phyloP scores from a whole-genome alignment of 257 asterid species.

The Eucommia ulmoides region DNA sequence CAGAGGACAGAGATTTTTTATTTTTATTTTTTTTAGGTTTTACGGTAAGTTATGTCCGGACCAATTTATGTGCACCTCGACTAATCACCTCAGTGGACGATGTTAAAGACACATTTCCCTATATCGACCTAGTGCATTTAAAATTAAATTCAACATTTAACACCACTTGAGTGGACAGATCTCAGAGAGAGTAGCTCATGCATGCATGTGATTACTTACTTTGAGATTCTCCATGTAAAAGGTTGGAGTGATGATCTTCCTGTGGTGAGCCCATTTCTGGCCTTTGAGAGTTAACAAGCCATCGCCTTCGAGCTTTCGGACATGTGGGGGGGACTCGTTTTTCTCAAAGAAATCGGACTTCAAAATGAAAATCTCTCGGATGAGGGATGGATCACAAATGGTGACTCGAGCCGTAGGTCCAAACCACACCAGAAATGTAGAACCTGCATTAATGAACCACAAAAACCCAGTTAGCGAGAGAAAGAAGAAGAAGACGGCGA shows the following conservation, averaged over 20 bases:
- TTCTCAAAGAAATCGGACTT: constrained; percentile 78
- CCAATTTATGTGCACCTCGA: no score
- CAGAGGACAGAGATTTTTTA: no score
- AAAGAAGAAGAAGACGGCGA: no score
- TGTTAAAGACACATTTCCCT: no score
- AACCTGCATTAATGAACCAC: constrained; percentile 33
- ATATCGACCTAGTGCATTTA: no score
- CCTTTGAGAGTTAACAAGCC: constrained; percentile 74
- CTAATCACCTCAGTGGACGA: no score
- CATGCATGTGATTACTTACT: constrained; percentile 22
- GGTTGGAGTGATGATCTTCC: constrained; percentile 67
- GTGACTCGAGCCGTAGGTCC: constrained; percentile 76
- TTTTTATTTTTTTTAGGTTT: no score
- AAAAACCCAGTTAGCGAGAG: background rate
- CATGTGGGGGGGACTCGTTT: constrained; percentile 59
- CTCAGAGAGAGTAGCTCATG: no score
- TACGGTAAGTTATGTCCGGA: no score
- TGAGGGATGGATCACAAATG: constrained; percentile 55
- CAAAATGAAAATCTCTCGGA: constrained; percentile 50
- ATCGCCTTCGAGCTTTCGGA: constrained; percentile 82
- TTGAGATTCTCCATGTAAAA: constrained; percentile 81
- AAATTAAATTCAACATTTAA: no score
- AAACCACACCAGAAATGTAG: constrained; percentile 71
- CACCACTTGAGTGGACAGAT: no score
- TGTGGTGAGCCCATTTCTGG: constrained; percentile 90